Evolutionary conservation across 352 stramenopile genomes (phyloP), one percentile per base, ranked within the genome.

Genomic region (Globisporangium cylindrosporum): DNA sequence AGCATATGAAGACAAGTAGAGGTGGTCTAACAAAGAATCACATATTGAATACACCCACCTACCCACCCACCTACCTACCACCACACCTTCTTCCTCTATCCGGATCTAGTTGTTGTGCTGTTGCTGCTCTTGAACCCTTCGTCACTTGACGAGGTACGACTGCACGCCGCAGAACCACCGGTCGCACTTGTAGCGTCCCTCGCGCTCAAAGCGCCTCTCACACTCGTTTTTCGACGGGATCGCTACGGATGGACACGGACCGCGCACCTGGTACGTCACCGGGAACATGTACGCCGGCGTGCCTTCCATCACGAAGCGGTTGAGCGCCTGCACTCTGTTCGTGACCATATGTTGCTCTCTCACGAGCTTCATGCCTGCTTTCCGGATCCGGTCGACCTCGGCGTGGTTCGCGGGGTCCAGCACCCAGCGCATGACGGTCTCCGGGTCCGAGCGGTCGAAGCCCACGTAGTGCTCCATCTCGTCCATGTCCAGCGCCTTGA

Each of bases 131-230:
- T 24, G 24, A 22, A 10, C 25, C 2, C 32, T 6, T 20, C 29
- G 2, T 62, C 32, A 62, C 56, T 62, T 36, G 32, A 14, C 34
- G 36, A 74, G 24, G 48, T 90, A 70, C 34, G 84, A 91, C 24
- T 73, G 73, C 48, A 74, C 67, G 63, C 84, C 86, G 54, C 86
- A 94, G 59, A 92, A 87, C 82, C 83, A 92, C 18, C 75, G 69
- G 53, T 92, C 86, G 70, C 86, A 94, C 69, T 90, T 90, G 78
- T 92, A 81, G 46, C 76, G 78, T 22, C 74, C 80, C 60, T 91
- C 78, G 43, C 81, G 82, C 43, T 76, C 66, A 58, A 83, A 85
- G 18, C 74, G 78, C 4, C 60, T 73, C 55, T 81, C 73, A 60
- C 86, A 94, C 54, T 71, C 70, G 60, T 61, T 43, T 41, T 79